phyloP scores from a whole-genome alignment of 2,329 filamentous ascomycete species.

The Fusarium algeriense region DNA sequence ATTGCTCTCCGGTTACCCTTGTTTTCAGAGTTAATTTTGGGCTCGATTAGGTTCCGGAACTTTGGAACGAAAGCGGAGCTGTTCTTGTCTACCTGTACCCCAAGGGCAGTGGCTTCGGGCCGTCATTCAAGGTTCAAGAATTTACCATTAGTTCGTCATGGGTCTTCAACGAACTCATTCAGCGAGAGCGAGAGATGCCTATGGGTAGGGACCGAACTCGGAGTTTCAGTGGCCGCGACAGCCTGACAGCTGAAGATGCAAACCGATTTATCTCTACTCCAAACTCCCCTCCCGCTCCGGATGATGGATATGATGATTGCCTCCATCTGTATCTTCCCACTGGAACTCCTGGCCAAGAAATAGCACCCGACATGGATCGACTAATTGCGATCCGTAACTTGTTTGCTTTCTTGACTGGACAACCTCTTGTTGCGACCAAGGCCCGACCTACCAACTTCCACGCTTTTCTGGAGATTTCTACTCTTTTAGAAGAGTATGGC shows the following conservation, averaged over 20 bases:
- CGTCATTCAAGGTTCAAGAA: conserved; percentile 71
- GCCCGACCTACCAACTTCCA: conserved; percentile 64
- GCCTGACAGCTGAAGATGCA: conserved; percentile 64
- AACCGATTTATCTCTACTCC: conserved; percentile 55
- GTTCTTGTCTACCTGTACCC: conserved; percentile 70
- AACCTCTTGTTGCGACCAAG: conserved; percentile 71
- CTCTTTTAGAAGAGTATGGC: conserved; percentile 67
- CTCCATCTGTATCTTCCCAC: conserved; percentile 67
- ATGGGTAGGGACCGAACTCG: conserved; percentile 52
- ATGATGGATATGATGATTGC: conserved; percentile 55
- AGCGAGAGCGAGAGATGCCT: conserved; percentile 56
- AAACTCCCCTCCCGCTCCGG: conserved; percentile 51
- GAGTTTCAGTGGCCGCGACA: conserved; percentile 63
- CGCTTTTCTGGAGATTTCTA: conserved; percentile 66
- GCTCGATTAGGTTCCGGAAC: conserved; percentile 67
- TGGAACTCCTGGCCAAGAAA: conserved; percentile 50
- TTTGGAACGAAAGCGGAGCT: conserved; percentile 73
- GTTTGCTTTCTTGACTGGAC: conserved; percentile 74
- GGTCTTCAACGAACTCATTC: conserved; percentile 66
- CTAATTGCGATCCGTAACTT: conserved; percentile 72
- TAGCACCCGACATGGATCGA: conserved; percentile 62
- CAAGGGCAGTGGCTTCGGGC: conserved; percentile 61
- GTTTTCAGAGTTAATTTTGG: conserved; percentile 32
- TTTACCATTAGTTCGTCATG: conserved; percentile 67
- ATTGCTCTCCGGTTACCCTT: conserved; percentile 25